phyloP scores from a whole-genome alignment of 257 asterid genomes.

The Buddleja alternifolia region DNA sequence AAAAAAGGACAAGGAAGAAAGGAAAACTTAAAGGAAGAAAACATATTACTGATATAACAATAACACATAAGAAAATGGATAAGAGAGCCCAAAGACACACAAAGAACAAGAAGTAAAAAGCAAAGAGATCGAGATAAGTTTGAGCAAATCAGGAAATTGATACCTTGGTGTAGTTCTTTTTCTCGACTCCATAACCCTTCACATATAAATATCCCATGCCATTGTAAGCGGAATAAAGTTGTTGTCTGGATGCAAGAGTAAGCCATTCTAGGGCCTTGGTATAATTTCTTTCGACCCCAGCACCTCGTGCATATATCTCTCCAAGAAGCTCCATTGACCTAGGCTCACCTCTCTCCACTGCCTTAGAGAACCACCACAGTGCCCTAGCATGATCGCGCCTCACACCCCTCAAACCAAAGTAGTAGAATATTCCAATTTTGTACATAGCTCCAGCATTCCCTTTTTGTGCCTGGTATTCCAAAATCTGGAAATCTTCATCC shows the following conservation, averaged over 20 bases:
- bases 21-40: background rate
- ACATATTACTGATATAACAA: background rate
- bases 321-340: conserved; percentile 99
- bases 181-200: conserved; percentile 96
- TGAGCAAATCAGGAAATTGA: background rate
- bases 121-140: background rate
- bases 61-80: background rate
- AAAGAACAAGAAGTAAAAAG: background rate
- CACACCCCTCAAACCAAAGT: conserved; percentile 95
- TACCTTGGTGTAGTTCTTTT: conserved; percentile 84
- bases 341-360: conserved; percentile 93
- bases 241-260: conserved; percentile 87
- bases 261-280: conserved; percentile 95
- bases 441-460: conserved; percentile 98
- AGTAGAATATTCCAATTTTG: conserved; percentile 84
- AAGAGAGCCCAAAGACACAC: background rate
- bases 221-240: conserved; percentile 90
- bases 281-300: conserved; percentile 93
- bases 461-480: conserved; percentile 94
- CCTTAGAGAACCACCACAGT: conserved; percentile 84
- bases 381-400: conserved; percentile 95
- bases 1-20: conserved; percentile 8
- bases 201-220: conserved; percentile 97
- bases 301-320: conserved; percentile 96
- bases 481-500: conserved; percentile 95